Evolutionary conservation across 1,284 basidiomycete genomes (phyloP), one percentile per base, ranked within the genome.

Genomic region (Tilletiaria anomala): DNA sequence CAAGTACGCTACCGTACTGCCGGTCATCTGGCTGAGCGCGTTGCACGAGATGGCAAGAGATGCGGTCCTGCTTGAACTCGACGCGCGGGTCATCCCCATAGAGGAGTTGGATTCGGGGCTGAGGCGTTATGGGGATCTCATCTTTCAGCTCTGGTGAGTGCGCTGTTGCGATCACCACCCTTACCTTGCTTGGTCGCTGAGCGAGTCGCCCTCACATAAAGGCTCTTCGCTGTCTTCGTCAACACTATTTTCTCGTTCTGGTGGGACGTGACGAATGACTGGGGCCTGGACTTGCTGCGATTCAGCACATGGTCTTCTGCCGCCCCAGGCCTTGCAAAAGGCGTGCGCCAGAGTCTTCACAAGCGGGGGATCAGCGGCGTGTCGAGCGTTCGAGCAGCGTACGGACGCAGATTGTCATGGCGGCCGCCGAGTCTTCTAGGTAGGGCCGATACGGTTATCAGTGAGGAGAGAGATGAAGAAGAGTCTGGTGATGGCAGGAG

Each of bases 221-320:
- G 87, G 93, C 68, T 94, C 12, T 68, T 89, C 18, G 77, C 81
- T 10, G 88, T 87, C 19, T 73, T 77, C 12, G 68, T 93, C 55
- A 97, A 97, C 68, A 91, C 88, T 1, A 68, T 85, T 34, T 99
- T 86, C 69, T 91, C 87, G 5, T 96, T 93, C 68, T 99, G 87
- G 84, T 99, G 93, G 93, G 93, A 97, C 68, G 76, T 97, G 23
- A 87, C 84, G 35, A 86, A 94, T 64, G 93, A 99, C 68, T 99
- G 91, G 91, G 93, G 93, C 0, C 73, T 97, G 35, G 76, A 79
- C 33, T 70, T 94, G 20, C 71, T 94, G 44, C 74, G 48, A 17
- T n/a, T n/a, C n/a, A n/a, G n/a, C n/a, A n/a, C n/a, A n/a, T n/a
- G n/a, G n/a, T n/a, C n/a, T n/a, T n/a, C n/a, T n/a, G n/a, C n/a